Conservation (phyloP, 2,329 filamentous ascomycete genomes). For the Exophiala sp. region DNA sequence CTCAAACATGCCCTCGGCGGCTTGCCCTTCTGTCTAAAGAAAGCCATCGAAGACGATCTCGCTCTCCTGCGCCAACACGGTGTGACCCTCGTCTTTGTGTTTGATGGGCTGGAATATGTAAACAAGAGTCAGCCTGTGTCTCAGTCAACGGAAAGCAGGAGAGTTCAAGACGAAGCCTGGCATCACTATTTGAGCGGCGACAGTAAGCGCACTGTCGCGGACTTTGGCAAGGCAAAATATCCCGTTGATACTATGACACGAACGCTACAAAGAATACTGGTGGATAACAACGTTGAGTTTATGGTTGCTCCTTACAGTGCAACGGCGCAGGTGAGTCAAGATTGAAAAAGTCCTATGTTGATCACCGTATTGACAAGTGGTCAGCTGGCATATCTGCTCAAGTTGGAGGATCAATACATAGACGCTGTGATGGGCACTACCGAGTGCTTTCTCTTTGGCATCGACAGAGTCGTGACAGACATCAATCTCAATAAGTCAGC, state of each 20-base stretch:
- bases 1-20: slow-evolving; percentile 87
- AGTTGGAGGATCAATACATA: slow-evolving; percentile 57
- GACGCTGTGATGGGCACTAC: slow-evolving; percentile 79
- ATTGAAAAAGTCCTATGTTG: background rate
- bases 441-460: slow-evolving; percentile 80
- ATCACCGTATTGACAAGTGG: background rate
- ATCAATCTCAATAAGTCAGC: slow-evolving; percentile 55
- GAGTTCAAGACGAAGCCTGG: slow-evolving; percentile 78
- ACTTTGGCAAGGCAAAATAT: slow-evolving; percentile 70
- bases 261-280: slow-evolving; percentile 71
- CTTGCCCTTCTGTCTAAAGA: slow-evolving; percentile 72
- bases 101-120: slow-evolving; percentile 79
- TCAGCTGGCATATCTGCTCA: slow-evolving; percentile 66
- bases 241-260: slow-evolving; percentile 64
- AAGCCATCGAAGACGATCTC: slow-evolving; percentile 73
- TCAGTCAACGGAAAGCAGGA: slow-evolving; percentile 57
- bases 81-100: slow-evolving; percentile 82
- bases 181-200: slow-evolving; percentile 76
- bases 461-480: slow-evolving; percentile 67
- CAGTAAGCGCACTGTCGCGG: slow-evolving; percentile 67
- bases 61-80: slow-evolving; percentile 65
- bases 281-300: slow-evolving; percentile 67
- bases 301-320: slow-evolving; percentile 84
- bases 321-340: slow-evolving; percentile 69
- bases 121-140: slow-evolving; percentile 65